Evolutionary conservation across 345 rosid species (phyloP).

Genomic region (Toxicodendron radicans): DNA sequence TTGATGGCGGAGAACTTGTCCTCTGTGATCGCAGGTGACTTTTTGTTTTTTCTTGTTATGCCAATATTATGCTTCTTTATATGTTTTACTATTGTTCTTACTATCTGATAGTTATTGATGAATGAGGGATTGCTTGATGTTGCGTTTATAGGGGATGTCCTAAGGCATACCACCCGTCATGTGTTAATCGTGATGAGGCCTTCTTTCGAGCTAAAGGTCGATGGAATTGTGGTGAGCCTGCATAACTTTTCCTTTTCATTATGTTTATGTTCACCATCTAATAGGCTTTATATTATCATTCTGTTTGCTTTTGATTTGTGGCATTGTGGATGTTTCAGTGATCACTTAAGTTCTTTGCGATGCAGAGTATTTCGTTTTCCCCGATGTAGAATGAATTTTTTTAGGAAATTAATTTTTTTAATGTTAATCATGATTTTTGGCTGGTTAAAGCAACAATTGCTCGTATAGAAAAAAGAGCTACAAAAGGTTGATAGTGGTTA

Average conservation of each 20-base stretch:
- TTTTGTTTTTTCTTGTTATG: neutral
- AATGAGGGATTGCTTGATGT: neutral
- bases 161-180: constrained; percentile 92
- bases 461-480: too few species aligned
- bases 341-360: constrained; percentile 7
- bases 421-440: neutral
- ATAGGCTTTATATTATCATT: neutral
- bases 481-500: neutral
- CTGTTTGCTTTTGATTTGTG: constrained; percentile 2
- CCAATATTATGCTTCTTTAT: neutral
- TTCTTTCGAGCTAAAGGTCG: constrained; percentile 83
- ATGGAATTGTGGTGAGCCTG: constrained; percentile 94
- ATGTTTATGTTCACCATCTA: neutral
- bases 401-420: constrained; percentile 3
- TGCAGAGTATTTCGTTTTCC: neutral
- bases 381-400: neutral
- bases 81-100: constrained; percentile 1
- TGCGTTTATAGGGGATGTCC: constrained; percentile 83
- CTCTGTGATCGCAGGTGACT: constrained; percentile 95
- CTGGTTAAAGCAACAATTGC: neutral
- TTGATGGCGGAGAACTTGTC: constrained; percentile 95
- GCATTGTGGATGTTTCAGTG: constrained; percentile 17
- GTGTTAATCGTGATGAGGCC: constrained; percentile 88
- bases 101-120: constrained; percentile 5
- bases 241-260: neutral